These are phyloP conservation scores for Aspergillus candidus DNA, from an alignment of 2,329 filamentous ascomycete species.

Conservation along the genomic window DNA sequence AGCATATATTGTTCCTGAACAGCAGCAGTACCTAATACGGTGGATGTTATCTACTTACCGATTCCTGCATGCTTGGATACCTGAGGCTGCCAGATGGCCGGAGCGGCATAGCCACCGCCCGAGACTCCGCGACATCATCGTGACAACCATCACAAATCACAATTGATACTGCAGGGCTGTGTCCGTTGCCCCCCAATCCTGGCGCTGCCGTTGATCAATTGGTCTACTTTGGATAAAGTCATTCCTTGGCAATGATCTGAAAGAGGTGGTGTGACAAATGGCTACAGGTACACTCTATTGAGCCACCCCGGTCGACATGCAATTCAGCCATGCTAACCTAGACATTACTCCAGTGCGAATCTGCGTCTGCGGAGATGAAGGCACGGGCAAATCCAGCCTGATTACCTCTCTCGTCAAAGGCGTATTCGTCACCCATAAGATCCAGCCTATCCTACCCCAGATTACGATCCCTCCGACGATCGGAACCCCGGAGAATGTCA, in stretches of 20 bases:
- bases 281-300: conserved; percentile 19
- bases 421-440: conserved; percentile 91
- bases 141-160: conserved; percentile 7
- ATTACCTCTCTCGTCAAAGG: conserved; percentile 96
- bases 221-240: not conserved
- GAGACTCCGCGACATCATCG: not conserved
- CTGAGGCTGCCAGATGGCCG: conserved; percentile 11
- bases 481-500: conserved; percentile 92
- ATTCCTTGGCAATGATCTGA: conserved; percentile 11
- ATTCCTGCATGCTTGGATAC: not conserved
- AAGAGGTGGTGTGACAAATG: conserved; percentile 11
- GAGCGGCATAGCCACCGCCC: conserved; percentile 14
- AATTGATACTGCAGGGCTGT: not conserved
- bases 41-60: not conserved
- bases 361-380: conserved; percentile 94
- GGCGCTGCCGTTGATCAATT: not conserved
- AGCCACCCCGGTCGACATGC: not conserved
- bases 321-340: no score
- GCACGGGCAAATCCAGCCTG: conserved; percentile 86
- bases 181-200: not conserved
- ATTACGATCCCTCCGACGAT: conserved; percentile 92
- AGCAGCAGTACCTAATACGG: not conserved
- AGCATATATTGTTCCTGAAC: not conserved
- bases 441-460: conserved; percentile 87
- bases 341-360: conserved; percentile 61